phyloP scores from a whole-genome alignment of 371 early-diverging fungal species.

The Rhizopus sp. region DNA sequence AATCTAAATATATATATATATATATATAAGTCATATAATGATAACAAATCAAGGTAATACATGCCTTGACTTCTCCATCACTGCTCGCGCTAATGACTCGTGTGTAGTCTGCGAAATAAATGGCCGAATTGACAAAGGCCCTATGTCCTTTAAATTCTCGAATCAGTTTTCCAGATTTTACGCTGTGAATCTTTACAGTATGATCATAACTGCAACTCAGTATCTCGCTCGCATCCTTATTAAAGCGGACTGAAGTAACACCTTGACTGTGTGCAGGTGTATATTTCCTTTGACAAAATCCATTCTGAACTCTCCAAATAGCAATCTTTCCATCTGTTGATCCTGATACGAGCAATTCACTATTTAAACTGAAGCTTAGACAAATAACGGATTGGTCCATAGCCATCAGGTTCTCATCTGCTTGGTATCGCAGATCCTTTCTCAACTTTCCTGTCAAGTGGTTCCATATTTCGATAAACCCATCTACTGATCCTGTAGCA shows the following conservation, averaged over 20 bases:
- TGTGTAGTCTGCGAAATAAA: constrained; percentile 70
- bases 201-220: constrained; percentile 86
- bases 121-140: constrained; percentile 82
- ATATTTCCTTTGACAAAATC: constrained; percentile 73
- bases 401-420: constrained; percentile 88
- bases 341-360: constrained; percentile 84
- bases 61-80: constrained; percentile 87
- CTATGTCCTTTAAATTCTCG: constrained; percentile 93
- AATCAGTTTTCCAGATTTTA: constrained; percentile 86
- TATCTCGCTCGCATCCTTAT: constrained; percentile 75
- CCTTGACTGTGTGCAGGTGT: constrained; percentile 87
- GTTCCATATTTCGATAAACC: constrained; percentile 96
- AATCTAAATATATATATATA: constrained; percentile 49
- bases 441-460: constrained; percentile 87
- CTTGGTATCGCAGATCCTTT: constrained; percentile 89
- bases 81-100: constrained; percentile 78
- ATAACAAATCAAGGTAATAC: neutral
- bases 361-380: constrained; percentile 75
- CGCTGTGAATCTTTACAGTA: constrained; percentile 80
- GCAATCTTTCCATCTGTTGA: constrained; percentile 87
- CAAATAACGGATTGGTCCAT: constrained; percentile 90
- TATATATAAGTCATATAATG: neutral
- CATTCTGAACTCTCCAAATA: constrained; percentile 82
- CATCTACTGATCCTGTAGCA: constrained; percentile 90
- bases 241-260: constrained; percentile 81